These are phyloP conservation scores for Blastobotrys mokoenaii DNA, from an alignment of 805 yeast species.

Conservation along the genomic window DNA sequence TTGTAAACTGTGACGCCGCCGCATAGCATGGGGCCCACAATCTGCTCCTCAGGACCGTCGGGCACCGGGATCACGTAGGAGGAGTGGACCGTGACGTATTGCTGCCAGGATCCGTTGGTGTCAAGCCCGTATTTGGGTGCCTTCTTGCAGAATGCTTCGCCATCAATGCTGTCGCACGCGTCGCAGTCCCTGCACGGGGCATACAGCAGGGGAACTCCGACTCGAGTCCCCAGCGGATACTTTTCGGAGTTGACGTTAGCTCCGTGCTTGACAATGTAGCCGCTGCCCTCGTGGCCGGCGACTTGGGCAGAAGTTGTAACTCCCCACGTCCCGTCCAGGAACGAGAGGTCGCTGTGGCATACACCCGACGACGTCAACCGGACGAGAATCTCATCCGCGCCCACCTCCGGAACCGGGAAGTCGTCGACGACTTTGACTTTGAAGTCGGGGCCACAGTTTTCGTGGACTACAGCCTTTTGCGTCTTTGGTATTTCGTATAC, in stretches of 20 bases:
- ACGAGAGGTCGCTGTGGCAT: slow-evolving; percentile 82
- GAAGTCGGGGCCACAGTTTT: slow-evolving; percentile 28
- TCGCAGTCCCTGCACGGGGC: slow-evolving; percentile 73
- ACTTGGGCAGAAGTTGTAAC: slow-evolving; percentile 42
- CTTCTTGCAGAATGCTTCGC: slow-evolving; percentile 62
- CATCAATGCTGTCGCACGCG: slow-evolving; percentile 47
- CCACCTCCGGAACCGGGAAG: slow-evolving; percentile 66
- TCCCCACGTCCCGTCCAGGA: slow-evolving; percentile 18
- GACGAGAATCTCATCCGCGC: slow-evolving; percentile 67
- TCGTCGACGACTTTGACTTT: slow-evolving; percentile 1
- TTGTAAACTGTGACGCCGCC: slow-evolving; percentile 58
- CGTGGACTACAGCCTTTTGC: slow-evolving; percentile 27
- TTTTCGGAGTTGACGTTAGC: slow-evolving; percentile 44
- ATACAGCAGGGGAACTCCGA: slow-evolving; percentile 80
- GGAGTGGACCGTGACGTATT: slow-evolving; percentile 83
- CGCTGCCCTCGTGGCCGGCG: slow-evolving; percentile 90
- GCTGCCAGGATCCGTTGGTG: slow-evolving; percentile 86
- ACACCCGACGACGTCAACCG: slow-evolving; percentile 85
- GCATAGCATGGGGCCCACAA: slow-evolving; percentile 47
- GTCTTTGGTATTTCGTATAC: not conserved
- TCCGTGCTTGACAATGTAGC: slow-evolving; percentile 73
- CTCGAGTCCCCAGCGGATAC: slow-evolving; percentile 70
- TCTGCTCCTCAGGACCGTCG: slow-evolving; percentile 50
- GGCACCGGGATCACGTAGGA: slow-evolving; percentile 79
- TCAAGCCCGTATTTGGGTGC: slow-evolving; percentile 66